Conservation (phyloP, 2,329 filamentous ascomycete species). For the Pseudocercospora ulei region DNA sequence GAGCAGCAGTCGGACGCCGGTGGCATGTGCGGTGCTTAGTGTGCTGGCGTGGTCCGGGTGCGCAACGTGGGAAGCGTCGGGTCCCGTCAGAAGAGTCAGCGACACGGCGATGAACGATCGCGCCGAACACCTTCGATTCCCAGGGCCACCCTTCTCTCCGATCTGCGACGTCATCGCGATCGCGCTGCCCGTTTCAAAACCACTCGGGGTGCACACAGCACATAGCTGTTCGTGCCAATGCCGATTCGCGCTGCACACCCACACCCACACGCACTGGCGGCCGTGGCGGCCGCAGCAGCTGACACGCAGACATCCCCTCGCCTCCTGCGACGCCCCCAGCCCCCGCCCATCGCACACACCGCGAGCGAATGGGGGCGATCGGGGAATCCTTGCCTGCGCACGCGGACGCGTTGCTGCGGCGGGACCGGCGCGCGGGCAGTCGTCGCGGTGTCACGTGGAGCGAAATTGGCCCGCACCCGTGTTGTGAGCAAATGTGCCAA, state of each 20-base stretch:
- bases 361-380: not conserved
- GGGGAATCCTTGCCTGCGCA: slow-evolving; percentile 8
- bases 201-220: not conserved
- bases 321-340: slow-evolving; percentile 1
- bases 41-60: slow-evolving; percentile 1
- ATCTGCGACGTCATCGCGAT: slow-evolving; percentile 15
- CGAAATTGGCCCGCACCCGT: no score
- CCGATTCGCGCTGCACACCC: slow-evolving; percentile 6
- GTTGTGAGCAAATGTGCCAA: slow-evolving; percentile 3
- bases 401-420: slow-evolving; percentile 2
- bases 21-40: no score
- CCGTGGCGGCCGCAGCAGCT: no score
- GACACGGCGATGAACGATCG: slow-evolving; percentile 5
- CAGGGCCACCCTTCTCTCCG: slow-evolving; percentile 3
- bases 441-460: slow-evolving; percentile 2
- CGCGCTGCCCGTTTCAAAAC: slow-evolving; percentile 4
- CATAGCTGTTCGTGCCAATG: slow-evolving; percentile 1
- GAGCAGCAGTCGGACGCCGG: no score
- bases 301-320: slow-evolving; percentile 2
- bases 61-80: slow-evolving; percentile 12
- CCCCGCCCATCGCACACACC: slow-evolving; percentile 3
- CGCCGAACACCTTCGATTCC: slow-evolving; percentile 7
- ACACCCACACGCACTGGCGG: no score
- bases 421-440: slow-evolving; percentile 1
- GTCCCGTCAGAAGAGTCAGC: no score